Percentiles rank a stretch among this genome's conserved stretches.
Evolutionary conservation across 2,329 filamentous ascomycete genomes (phyloP).

Genomic region (Claviceps digitariae): DNA sequence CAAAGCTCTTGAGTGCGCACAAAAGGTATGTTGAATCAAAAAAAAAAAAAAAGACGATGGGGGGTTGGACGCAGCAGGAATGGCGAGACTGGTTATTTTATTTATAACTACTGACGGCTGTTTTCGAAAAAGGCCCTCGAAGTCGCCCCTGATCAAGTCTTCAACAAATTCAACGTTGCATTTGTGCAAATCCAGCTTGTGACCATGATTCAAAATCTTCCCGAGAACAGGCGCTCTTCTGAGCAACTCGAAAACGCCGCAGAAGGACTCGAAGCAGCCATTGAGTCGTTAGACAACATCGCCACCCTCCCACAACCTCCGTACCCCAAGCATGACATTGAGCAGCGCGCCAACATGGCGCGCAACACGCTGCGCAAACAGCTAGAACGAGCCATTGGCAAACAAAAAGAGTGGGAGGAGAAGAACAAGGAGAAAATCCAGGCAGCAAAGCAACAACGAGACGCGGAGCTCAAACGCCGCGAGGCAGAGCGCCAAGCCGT

Average conservation of each 20-base stretch:
- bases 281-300: constrained; percentile 55
- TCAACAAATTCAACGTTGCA: constrained; percentile 95
- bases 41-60: no score
- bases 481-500: constrained; percentile 62
- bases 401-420: constrained; percentile 82
- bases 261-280: constrained; percentile 72
- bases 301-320: constrained; percentile 55
- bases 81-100: not conserved
- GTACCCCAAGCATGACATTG: constrained; percentile 80
- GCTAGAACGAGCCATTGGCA: constrained; percentile 70
- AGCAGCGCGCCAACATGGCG: constrained; percentile 95
- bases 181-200: constrained; percentile 95
- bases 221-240: constrained; percentile 63
- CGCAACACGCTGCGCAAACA: constrained; percentile 89
- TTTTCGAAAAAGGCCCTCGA: constrained; percentile 48
- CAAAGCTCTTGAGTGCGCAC: constrained; percentile 45
- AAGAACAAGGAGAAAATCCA: constrained; percentile 82
- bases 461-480: constrained; percentile 63
- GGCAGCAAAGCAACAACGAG: constrained; percentile 64
- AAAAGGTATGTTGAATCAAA: constrained; percentile 35
- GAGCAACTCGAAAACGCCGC: constrained; percentile 70
- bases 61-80: no score
- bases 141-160: constrained; percentile 67
- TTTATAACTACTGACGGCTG: not conserved
- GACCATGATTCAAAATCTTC: constrained; percentile 59